A percentile compares a stretch with the other conserved stretches of the same genome.
Conservation (phyloP, 345 rosid species). For the Citrus glauca region DNA sequence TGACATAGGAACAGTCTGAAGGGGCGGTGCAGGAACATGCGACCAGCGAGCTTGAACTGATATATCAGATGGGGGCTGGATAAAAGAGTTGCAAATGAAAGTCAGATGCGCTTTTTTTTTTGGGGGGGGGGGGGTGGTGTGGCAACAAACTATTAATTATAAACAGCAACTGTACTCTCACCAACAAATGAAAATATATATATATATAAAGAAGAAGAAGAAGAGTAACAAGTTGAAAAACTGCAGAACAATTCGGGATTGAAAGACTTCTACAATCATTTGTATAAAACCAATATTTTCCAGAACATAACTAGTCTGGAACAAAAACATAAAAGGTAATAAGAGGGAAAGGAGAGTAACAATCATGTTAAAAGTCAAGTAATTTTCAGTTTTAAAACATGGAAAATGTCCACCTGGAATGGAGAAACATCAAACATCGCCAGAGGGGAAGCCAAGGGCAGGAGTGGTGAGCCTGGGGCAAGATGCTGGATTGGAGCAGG, state of each 20-base stretch:
- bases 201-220: background rate
- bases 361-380: background rate
- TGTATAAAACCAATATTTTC: background rate
- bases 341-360: background rate
- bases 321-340: background rate
- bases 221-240: background rate
- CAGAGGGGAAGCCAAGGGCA: conserved; percentile 77
- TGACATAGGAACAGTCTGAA: conserved; percentile 48
- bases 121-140: no score
- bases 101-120: background rate
- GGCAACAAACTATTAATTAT: background rate
- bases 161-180: background rate
- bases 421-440: conserved; percentile 93
- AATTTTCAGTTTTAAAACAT: background rate
- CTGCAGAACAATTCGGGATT: background rate
- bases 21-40: conserved; percentile 56
- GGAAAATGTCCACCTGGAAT: conserved; percentile 66
- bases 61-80: conserved; percentile 71
- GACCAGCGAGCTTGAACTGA: conserved; percentile 81
- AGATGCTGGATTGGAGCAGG: conserved; percentile 76
- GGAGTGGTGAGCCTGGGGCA: conserved; percentile 63
- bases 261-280: background rate
- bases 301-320: background rate
- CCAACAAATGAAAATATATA: background rate
- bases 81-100: conserved; percentile 17